Evolutionary conservation across 306 rosid species (phyloP).

Genomic region (Aeschynomene evenia): DNA sequence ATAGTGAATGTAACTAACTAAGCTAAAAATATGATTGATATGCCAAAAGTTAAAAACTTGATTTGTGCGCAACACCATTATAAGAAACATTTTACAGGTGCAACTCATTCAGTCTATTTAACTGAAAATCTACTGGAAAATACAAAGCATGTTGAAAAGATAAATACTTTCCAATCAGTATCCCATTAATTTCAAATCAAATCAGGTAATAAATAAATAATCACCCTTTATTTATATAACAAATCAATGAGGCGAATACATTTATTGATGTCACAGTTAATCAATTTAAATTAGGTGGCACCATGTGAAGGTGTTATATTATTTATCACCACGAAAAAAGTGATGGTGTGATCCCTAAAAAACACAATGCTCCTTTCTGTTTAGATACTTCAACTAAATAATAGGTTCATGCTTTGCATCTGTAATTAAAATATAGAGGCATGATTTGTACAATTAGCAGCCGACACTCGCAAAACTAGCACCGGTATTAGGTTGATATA

Average conservation of each 20-base stretch:
- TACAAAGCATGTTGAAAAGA: not conserved
- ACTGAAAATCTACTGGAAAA: not conserved
- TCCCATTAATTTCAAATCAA: not conserved
- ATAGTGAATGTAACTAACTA: not conserved
- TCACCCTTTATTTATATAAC: not conserved
- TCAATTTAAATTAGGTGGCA: not conserved
- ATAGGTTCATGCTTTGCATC: not conserved
- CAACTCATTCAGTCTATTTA: not conserved
- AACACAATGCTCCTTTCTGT: not conserved
- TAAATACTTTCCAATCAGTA: not conserved
- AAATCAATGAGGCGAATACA: not conserved
- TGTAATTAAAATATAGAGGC: not conserved
- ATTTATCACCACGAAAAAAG: not conserved
- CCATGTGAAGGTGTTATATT: not conserved
- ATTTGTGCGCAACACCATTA: not conserved
- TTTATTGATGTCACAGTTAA: not conserved
- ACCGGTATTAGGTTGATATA: not conserved
- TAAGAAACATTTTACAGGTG: not conserved
- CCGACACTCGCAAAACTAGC: conserved; percentile 11
- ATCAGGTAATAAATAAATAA: not conserved
- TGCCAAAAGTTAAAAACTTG: not conserved
- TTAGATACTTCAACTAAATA: not conserved
- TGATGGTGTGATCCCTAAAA: not conserved
- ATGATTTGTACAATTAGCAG: not conserved
- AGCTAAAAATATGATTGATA: not conserved